These are phyloP conservation scores for Phytophthora parvispora DNA, from an alignment of 352 stramenopile species.

Conservation along the genomic window DNA sequence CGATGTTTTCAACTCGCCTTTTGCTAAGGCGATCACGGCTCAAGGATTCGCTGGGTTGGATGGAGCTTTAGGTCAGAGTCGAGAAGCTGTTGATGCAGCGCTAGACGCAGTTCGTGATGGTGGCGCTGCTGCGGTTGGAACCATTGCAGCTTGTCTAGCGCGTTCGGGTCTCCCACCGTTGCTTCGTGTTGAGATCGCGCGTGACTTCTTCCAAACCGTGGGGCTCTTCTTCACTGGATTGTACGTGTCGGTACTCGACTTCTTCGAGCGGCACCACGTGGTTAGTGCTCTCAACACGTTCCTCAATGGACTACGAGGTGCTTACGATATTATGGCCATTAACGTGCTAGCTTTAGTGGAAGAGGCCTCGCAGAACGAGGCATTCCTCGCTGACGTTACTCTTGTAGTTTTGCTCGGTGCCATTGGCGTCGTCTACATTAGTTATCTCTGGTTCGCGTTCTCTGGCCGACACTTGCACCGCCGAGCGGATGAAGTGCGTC, in stretches of 20 bases:
- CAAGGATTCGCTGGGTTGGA: constrained; percentile 38
- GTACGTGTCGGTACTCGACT: constrained; percentile 38
- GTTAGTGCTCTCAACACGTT: constrained; percentile 16
- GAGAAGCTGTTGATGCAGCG: constrained; percentile 38
- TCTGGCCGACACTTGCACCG: constrained; percentile 46
- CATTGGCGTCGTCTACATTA: constrained; percentile 40
- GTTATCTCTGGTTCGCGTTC: constrained; percentile 55
- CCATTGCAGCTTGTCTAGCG: constrained; percentile 14
- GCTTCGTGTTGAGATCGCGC: constrained; percentile 53
- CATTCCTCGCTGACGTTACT: constrained; percentile 27
- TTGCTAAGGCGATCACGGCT: constrained; percentile 29
- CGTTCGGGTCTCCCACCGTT: constrained; percentile 40
- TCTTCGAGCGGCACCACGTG: constrained; percentile 25
- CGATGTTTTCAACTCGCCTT: constrained; percentile 45
- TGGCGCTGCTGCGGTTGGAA: constrained; percentile 14
- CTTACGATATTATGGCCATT: constrained; percentile 44
- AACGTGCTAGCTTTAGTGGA: constrained; percentile 21
- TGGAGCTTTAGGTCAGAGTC: constrained; percentile 27
- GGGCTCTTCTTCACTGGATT: constrained; percentile 56
- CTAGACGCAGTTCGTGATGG: constrained; percentile 32
- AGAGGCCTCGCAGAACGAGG: constrained; percentile 10
- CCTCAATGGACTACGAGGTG: constrained; percentile 17
- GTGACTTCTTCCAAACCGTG: constrained; percentile 56
- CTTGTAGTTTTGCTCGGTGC: constrained; percentile 31
- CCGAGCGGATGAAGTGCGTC: constrained; percentile 51